Evolutionary conservation across 1,284 basidiomycete species (phyloP).

Genomic region (Marasmius oreades): DNA sequence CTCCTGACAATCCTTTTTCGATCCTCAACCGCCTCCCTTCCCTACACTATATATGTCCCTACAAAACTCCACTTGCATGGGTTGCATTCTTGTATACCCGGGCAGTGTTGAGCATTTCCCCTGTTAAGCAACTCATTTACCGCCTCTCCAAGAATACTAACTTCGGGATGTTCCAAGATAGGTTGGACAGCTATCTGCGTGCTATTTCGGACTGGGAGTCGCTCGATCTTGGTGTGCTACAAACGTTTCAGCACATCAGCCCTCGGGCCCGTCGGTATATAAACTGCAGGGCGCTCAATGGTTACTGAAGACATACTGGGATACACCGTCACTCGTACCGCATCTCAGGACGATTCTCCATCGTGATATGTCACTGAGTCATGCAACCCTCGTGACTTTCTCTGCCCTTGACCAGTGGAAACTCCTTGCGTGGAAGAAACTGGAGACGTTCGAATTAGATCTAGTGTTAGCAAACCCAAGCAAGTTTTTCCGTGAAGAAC

Average conservation of each 20-base stretch:
- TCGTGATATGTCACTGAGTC: background rate
- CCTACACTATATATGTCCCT: background rate
- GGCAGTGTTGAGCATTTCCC: background rate
- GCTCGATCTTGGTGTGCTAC: background rate
- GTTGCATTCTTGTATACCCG: background rate
- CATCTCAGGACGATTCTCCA: background rate
- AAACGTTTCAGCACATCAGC: background rate
- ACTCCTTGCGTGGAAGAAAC: background rate
- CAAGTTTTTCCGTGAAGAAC: background rate
- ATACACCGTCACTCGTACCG: background rate
- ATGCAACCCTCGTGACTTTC: background rate
- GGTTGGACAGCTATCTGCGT: background rate
- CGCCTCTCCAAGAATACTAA: background rate
- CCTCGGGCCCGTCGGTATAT: background rate
- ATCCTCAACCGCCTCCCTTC: background rate
- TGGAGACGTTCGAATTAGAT: background rate
- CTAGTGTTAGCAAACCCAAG: background rate
- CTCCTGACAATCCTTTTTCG: background rate
- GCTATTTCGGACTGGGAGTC: background rate
- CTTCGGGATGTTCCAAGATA: background rate
- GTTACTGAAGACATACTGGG: background rate
- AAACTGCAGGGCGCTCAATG: background rate
- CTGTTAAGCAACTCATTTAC: background rate
- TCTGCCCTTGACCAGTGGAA: background rate
- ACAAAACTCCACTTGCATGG: background rate